These are phyloP conservation scores for Hypomontagnella submonticulosa DNA, from an alignment of 495 filamentous ascomycete species.

Conservation along the genomic window DNA sequence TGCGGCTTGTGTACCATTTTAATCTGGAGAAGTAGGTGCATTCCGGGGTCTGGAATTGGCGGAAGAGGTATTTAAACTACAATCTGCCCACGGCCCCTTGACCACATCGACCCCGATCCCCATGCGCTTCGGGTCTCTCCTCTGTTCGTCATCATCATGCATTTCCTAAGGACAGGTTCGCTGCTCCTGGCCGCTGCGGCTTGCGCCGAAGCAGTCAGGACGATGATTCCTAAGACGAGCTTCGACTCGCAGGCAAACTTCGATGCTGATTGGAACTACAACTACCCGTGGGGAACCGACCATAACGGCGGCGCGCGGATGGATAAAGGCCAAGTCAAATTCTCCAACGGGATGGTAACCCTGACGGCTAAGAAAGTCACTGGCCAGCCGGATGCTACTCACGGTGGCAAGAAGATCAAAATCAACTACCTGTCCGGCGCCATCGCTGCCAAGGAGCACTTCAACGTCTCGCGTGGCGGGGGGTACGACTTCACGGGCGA, in stretches of 20 bases:
- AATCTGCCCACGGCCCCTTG: not conserved
- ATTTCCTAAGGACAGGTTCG: slow-evolving; percentile 14
- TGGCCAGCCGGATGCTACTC: slow-evolving; percentile 55
- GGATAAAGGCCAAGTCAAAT: slow-evolving; percentile 53
- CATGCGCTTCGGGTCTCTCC: not conserved
- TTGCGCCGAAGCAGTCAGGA: slow-evolving; percentile 47
- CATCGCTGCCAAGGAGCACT: slow-evolving; percentile 59
- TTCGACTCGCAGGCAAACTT: slow-evolving; percentile 64
- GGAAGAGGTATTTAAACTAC: slow-evolving; percentile 13
- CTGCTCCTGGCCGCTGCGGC: slow-evolving; percentile 30
- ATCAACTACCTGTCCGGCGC: slow-evolving; percentile 67
- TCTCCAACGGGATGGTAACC: slow-evolving; percentile 53
- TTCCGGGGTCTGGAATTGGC: slow-evolving; percentile 6
- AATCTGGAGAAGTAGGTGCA: not conserved
- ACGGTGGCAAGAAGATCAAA: slow-evolving; percentile 60
- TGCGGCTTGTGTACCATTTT: not conserved
- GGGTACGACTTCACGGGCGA: slow-evolving; percentile 64
- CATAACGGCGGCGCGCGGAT: slow-evolving; percentile 69
- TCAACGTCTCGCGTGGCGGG: slow-evolving; percentile 58
- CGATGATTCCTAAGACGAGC: slow-evolving; percentile 63
- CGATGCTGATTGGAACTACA: slow-evolving; percentile 63
- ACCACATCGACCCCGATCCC: no score
- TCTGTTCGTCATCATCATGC: slow-evolving; percentile 27
- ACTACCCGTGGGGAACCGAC: slow-evolving; percentile 58
- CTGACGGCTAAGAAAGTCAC: slow-evolving; percentile 58